phyloP scores from a whole-genome alignment of 805 yeast species.

The Pichia deserticola region DNA sequence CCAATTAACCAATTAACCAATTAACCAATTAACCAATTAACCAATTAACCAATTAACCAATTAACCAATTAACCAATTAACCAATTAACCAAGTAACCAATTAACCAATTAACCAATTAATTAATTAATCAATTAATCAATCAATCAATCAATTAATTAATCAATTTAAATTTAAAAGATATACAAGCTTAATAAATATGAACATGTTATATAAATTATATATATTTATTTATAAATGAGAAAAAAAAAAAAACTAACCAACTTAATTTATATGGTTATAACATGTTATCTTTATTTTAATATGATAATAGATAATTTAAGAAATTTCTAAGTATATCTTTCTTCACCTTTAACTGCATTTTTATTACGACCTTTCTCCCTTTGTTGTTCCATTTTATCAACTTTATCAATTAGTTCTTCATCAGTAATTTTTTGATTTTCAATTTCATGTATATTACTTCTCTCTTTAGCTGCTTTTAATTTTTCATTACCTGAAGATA shows the following conservation, averaged over 20 bases:
- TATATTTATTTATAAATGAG: too few relatives aligned
- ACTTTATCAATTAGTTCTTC: not conserved
- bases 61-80: too few relatives aligned
- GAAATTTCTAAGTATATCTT: too few relatives aligned
- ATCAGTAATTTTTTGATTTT: not conserved
- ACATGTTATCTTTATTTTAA: too few relatives aligned
- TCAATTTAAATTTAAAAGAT: not conserved
- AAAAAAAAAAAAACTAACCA: too few relatives aligned
- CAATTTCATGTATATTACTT: not conserved
- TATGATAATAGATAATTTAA: too few relatives aligned
- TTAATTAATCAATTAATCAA: not conserved
- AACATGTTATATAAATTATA: too few relatives aligned
- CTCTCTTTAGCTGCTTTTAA: not conserved
- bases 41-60: not conserved
- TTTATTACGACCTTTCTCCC: constrained; percentile 1
- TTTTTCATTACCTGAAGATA: constrained; percentile 2
- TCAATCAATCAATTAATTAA: not conserved
- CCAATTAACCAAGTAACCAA: too few relatives aligned
- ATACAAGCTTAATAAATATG: too few relatives aligned
- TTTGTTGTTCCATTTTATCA: not conserved
- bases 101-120: too few relatives aligned
- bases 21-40: too few relatives aligned
- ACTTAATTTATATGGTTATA: not conserved
- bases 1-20: not conserved
- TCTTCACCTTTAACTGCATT: constrained; percentile 1